Evolutionary conservation across 192 early-diverging fungal species (phyloP).

Genomic region (Rhizophagus prolifer): DNA sequence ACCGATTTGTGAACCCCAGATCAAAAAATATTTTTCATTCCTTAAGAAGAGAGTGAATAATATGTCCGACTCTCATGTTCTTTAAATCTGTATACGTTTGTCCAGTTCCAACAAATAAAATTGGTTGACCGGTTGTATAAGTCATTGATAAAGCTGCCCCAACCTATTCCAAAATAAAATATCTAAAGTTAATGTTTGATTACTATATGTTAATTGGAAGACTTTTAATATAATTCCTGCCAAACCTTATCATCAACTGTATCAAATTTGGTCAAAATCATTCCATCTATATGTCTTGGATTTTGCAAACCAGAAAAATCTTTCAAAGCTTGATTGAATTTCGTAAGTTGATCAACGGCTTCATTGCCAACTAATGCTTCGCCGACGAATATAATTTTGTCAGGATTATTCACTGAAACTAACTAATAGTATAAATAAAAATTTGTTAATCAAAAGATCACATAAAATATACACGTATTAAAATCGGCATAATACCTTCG

Average conservation of each 20-base stretch:
- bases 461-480: not conserved
- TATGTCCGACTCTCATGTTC: constrained; percentile 78
- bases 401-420: constrained; percentile 85
- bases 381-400: constrained; percentile 97
- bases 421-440: constrained; percentile 44
- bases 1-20: not conserved
- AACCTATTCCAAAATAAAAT: constrained; percentile 48
- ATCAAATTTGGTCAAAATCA: constrained; percentile 96
- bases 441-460: not conserved
- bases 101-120: constrained; percentile 95
- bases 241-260: constrained; percentile 89
- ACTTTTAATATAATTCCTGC: not conserved
- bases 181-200: not conserved
- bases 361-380: constrained; percentile 97
- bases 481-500: constrained; percentile 60
- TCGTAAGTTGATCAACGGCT: constrained; percentile 92
- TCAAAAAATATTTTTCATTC: constrained; percentile 42
- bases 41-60: constrained; percentile 66
- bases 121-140: constrained; percentile 92
- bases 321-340: constrained; percentile 92
- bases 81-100: constrained; percentile 96
- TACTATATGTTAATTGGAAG: not conserved
- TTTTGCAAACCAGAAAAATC: constrained; percentile 81
- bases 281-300: constrained; percentile 92
- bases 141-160: constrained; percentile 96